Conservation (phyloP, 768 basidiomycete genomes). For the Vararia minispora region DNA sequence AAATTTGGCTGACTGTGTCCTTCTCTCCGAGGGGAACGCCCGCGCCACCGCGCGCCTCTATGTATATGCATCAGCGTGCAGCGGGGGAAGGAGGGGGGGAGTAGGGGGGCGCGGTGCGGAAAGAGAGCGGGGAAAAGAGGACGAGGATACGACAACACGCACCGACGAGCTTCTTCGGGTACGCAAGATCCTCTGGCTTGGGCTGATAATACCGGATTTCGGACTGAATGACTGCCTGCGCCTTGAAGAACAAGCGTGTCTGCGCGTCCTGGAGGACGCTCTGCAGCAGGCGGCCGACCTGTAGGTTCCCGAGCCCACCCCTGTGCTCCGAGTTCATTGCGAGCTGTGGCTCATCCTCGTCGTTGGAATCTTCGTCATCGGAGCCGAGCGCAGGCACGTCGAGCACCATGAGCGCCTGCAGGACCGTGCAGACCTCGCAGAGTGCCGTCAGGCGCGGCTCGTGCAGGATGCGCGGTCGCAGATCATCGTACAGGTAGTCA, state of each 20-base stretch:
- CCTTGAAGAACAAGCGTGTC: conserved; percentile 91
- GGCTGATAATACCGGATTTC: conserved; percentile 82
- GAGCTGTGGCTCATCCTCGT: conserved; percentile 22
- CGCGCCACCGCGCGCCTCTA: too few relatives aligned
- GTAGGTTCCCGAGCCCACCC: conserved; percentile 44
- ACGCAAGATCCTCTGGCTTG: conserved; percentile 70
- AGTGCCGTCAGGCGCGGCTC: conserved; percentile 80
- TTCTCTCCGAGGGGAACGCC: conserved; percentile 62
- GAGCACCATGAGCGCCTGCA: conserved; percentile 93
- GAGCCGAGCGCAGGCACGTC: conserved; percentile 44
- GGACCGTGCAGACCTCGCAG: conserved; percentile 92
- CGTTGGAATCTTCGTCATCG: conserved; percentile 22
- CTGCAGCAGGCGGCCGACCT: conserved; percentile 71
- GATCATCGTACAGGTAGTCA: conserved; percentile 90
- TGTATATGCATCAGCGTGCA: too few relatives aligned
- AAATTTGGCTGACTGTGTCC: conserved; percentile 56
- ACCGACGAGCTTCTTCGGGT: conserved; percentile 76
- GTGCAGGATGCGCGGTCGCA: conserved; percentile 91
- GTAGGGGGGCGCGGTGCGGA: not conserved
- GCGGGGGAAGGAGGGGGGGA: conserved; percentile 4
- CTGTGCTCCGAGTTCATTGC: conserved; percentile 14
- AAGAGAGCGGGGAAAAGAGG: not conserved
- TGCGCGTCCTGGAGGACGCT: conserved; percentile 96
- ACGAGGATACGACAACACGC: conserved; percentile 16
- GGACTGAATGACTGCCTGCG: conserved; percentile 80